A percentile compares a stretch with the other conserved stretches of the same genome.
phyloP scores from a whole-genome alignment of 805 yeast genomes.

The Komagataella mondaviorum region DNA sequence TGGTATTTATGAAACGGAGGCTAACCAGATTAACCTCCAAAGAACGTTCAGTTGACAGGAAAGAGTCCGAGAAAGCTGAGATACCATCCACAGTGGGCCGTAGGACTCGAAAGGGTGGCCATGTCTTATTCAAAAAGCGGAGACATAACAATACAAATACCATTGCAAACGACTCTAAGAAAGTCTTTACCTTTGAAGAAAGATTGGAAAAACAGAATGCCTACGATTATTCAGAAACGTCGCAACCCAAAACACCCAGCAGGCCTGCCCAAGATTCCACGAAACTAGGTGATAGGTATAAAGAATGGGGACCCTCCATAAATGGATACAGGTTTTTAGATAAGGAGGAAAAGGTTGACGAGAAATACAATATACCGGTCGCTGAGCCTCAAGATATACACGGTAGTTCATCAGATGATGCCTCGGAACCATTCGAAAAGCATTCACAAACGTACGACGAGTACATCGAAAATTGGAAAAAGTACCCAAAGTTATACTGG shows the following conservation, averaged over 20 bases:
- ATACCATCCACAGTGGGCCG: background rate
- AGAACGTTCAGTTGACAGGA: background rate
- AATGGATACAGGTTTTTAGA: constrained; percentile 31
- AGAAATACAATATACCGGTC: background rate
- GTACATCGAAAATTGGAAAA: constrained; percentile 17
- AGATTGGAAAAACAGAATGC: background rate
- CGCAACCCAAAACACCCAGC: background rate
- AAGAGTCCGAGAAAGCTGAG: background rate
- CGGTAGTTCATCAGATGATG: constrained; percentile 1
- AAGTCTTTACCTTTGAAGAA: background rate
- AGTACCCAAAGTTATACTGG: constrained; percentile 10
- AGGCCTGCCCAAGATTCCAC: background rate
- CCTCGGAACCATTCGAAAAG: background rate
- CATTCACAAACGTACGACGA: constrained; percentile 8
- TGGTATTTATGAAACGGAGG: background rate
- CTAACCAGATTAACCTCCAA: background rate
- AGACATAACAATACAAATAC: background rate
- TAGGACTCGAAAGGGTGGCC: background rate
- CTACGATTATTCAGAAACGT: background rate
- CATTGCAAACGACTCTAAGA: background rate
- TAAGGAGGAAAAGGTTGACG: constrained; percentile 7
- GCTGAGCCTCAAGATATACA: constrained; percentile 5
- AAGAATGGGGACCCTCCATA: constrained; percentile 22
- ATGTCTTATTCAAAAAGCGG: background rate
- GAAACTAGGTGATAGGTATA: background rate